Evolutionary conservation across 2,329 filamentous ascomycete genomes (phyloP), one percentile per base, ranked within the genome.

Genomic region (Aciculosporium take): DNA sequence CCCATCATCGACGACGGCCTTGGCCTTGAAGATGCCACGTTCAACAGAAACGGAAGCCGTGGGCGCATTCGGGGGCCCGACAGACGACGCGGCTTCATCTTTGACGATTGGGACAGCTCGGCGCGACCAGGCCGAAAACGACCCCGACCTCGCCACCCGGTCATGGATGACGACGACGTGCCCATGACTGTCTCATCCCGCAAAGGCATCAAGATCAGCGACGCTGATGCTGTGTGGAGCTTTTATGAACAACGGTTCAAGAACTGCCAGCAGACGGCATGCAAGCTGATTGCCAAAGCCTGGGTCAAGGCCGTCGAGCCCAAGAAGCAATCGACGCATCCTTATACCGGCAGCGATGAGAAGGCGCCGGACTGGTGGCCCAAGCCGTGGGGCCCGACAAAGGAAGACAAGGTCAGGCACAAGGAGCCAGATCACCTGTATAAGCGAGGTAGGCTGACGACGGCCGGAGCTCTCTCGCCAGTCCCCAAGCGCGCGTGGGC

Each of bases 231-330:
- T 2, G 64, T 82, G 2, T 71, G 69, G 60, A 64, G 64, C 7
- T 79, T 79, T 47, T 81, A 82, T 48, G 65, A 72, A 37, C 66
- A 70, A 31, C 64, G 75, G 1, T 76, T 85, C 53, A 74, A 72
- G 47, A 71, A 72, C 44, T 72, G 81, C 49, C 81, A 86, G 51
- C 82, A 87, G 51, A 71, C 75, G 2, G 73, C 77, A 6, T 81
- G 79, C 60, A 86, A 86, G 57, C 63, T 78, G 21, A 77, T 86
- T 40, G 76, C 76, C 27, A 87, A 86, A 56, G 78, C 74, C 9
- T 86, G 81, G 74, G 77, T 87, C 45, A 84, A 84, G 53, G 68
- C 75, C 2, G 74, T 86, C 2, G 80, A 83, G 50, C 82, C 82
- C 0, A 84, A 82, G 60, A 87, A 87, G 57, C 81, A 85, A 57